phyloP scores from a whole-genome alignment of 805 yeast genomes.

The Lipomyces spencermartinsiae region DNA sequence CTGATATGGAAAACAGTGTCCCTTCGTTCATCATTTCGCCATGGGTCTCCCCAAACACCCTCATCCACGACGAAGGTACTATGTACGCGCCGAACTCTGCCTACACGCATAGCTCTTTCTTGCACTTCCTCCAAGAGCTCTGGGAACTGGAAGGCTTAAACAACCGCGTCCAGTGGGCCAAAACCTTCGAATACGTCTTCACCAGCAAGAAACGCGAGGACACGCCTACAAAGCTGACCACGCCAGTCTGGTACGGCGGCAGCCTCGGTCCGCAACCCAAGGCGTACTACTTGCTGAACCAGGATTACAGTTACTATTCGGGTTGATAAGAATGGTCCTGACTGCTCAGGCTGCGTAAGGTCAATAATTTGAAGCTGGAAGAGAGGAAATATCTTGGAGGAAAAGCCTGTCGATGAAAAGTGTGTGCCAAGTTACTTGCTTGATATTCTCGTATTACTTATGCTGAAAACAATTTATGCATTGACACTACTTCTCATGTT shows the following conservation, averaged over 20 bases:
- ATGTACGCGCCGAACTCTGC: constrained; percentile 11
- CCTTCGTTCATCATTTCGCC: constrained; percentile 16
- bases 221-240: constrained; percentile 7
- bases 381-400: no score
- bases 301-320: background rate
- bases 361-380: no score
- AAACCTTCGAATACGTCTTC: constrained; percentile 11
- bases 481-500: no score
- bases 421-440: no score
- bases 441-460: no score
- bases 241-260: constrained; percentile 13
- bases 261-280: constrained; percentile 8
- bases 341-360: no score
- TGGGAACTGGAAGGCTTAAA: constrained; percentile 15
- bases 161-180: constrained; percentile 20
- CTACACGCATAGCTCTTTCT: constrained; percentile 12
- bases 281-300: background rate
- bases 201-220: background rate
- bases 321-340: background rate
- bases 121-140: constrained; percentile 14
- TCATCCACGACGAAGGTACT: constrained; percentile 11
- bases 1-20: background rate
- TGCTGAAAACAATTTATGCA: no score
- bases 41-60: constrained; percentile 7
- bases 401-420: no score